Conservation (phyloP, 768 basidiomycete species). For the Galerina marginata region DNA sequence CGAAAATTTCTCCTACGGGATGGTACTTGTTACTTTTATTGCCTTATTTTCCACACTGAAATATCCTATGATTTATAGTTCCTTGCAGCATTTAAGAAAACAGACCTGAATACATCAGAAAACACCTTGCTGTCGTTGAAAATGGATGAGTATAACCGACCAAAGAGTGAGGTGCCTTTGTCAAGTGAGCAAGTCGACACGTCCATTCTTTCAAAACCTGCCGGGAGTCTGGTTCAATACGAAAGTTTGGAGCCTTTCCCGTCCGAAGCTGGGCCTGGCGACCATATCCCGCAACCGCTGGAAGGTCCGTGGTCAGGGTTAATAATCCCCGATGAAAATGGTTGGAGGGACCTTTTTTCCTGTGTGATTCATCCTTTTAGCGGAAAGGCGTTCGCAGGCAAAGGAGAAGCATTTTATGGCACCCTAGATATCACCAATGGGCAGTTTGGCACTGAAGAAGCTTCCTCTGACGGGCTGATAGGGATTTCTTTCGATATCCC, state of each 20-base stretch:
- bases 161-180: neutral
- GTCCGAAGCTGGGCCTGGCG: neutral
- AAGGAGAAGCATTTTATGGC: conserved; percentile 2
- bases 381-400: conserved; percentile 2
- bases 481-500: neutral
- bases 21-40: neutral
- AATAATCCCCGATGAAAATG: neutral
- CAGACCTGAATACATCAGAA: conserved; percentile 3
- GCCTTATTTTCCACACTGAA: neutral
- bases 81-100: conserved; percentile 7
- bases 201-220: conserved; percentile 9
- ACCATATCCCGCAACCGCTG: neutral
- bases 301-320: conserved; percentile 6
- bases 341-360: neutral
- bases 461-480: neutral
- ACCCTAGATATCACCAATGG: neutral
- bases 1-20: conserved; percentile 9
- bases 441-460: neutral
- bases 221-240: conserved; percentile 3
- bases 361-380: conserved; percentile 7
- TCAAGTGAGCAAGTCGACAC: neutral
- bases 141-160: neutral
- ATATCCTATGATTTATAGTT: neutral
- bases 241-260: neutral
- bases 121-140: conserved; percentile 3